Evolutionary conservation across 140 eudicot genomes (phyloP).

Genomic region (Anethum foeniculum): DNA sequence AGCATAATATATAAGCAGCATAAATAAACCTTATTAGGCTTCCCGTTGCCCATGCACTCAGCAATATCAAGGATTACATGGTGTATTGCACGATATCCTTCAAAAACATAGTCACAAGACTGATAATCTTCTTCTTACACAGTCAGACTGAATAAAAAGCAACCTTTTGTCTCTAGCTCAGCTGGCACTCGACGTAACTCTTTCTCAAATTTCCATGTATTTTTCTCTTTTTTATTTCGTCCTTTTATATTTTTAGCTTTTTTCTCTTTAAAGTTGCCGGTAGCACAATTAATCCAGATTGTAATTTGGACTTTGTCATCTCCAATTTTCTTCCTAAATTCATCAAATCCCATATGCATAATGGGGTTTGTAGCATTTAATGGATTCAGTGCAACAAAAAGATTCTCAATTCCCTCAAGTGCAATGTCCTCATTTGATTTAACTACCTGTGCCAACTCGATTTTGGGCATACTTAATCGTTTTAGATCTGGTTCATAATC

Average conservation of each 20-base stretch:
- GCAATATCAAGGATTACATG: conserved; percentile 60
- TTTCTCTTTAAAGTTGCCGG: conserved; percentile 39
- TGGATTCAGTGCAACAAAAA: not conserved
- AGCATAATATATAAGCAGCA: conserved; percentile 13
- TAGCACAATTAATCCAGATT: conserved; percentile 46
- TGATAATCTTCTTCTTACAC: conserved; percentile 37
- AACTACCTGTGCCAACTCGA: not conserved
- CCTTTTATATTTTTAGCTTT: not conserved
- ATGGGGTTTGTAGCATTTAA: not conserved
- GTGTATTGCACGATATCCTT: conserved; percentile 41
- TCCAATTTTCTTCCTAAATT: not conserved
- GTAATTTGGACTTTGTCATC: conserved; percentile 18
- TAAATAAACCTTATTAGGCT: conserved; percentile 58
- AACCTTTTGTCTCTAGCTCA: conserved; percentile 46
- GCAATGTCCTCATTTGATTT: conserved; percentile 19
- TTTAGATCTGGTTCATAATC: conserved; percentile 23
- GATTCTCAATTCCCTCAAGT: not conserved
- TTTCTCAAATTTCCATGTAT: conserved; percentile 27
- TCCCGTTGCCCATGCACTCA: conserved; percentile 50
- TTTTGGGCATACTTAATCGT: not conserved
- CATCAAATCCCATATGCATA: not conserved
- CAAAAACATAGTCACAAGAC: conserved; percentile 24
- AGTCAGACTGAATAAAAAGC: conserved; percentile 53
- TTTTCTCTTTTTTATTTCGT: conserved; percentile 14
- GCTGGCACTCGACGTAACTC: conserved; percentile 82